phyloP scores from a whole-genome alignment of 768 basidiomycete species.

The Artomyces pyxidatus region DNA sequence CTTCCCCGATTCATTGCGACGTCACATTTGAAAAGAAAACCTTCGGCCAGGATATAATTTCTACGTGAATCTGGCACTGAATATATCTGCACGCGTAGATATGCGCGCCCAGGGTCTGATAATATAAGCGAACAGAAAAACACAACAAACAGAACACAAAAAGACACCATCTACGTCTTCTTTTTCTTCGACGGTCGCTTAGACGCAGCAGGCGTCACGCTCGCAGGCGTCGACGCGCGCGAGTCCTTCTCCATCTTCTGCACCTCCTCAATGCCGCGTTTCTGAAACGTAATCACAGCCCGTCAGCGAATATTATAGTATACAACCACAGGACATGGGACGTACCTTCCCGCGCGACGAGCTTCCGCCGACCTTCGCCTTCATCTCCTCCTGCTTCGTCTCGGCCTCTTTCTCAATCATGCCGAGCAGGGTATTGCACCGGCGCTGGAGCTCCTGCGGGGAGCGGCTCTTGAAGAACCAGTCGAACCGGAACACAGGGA shows the following conservation, averaged over 20 bases:
- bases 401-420: slow-evolving; percentile 92
- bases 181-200: slow-evolving; percentile 64
- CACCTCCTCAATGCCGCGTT: slow-evolving; percentile 67
- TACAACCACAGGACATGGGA: not conserved
- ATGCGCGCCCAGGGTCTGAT: too few relatives aligned
- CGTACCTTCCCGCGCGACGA: slow-evolving; percentile 54
- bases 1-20: too few relatives aligned
- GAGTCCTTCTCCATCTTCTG: slow-evolving; percentile 40
- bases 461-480: slow-evolving; percentile 97
- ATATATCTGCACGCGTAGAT: too few relatives aligned
- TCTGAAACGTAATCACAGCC: slow-evolving; percentile 31
- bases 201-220: slow-evolving; percentile 33
- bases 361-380: slow-evolving; percentile 40
- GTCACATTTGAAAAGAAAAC: too few relatives aligned
- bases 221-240: slow-evolving; percentile 53
- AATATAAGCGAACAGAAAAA: too few relatives aligned
- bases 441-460: slow-evolving; percentile 77
- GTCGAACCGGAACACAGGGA: slow-evolving; percentile 94
- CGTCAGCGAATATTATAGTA: not conserved
- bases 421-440: slow-evolving; percentile 79
- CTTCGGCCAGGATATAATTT: too few relatives aligned
- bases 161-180: slow-evolving; percentile 35
- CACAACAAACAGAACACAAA: not conserved
- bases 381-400: slow-evolving; percentile 58
- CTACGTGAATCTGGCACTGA: too few relatives aligned